Evolutionary conservation across 2,329 filamentous ascomycete genomes (phyloP), one percentile per base, ranked within the genome.

Genomic region (Nemania sp.): DNA sequence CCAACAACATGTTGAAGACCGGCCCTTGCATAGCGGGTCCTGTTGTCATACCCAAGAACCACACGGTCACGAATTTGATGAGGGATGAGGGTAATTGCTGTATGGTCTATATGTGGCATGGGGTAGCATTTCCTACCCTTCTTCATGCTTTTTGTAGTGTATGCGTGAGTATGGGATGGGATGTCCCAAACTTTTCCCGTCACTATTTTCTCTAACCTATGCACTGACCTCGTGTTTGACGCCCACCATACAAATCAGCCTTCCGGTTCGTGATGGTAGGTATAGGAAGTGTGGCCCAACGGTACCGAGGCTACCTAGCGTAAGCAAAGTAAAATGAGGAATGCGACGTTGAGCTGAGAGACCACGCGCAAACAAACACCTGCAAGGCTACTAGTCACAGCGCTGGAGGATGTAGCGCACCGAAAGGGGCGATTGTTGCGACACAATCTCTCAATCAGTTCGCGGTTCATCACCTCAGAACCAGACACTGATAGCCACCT

Each of bases 11-110:
- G 52, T 31, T 9, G 5, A 41, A 19, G 23, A 37, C 37, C 57
- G 59, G 56, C 61, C 65, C 65, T 66, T 67, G 64, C 65, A 67
- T 65, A 47, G 51, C 12, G 50, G 49, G 31, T 33, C 52, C 50
- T 59, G 61, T 59, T 64, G 65, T 67, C 63, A 63, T 63, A 67
- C 65, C 61, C 64, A 65, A 63, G 57, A n/a, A n/a, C n/a, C n/a
- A n/a, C n/a, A 60, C 14, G 52, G 57, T 54, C n/a, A n/a, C 45
- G 53, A 53, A 49, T 45, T 52, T 45, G 20, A 47, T 34, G 48
- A 43, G 53, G 20, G 31, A 36, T 34, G 43, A 30, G 31, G 34
- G 15, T 37, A n/a, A 41, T 36, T 7, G 15, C 15, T 19, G 33
- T 30, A 20, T 28, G 24, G 40, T 12, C 11, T 14, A 31, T 3